Evolutionary conservation across 1,284 basidiomycete species (phyloP).

Genomic region (Sanguinoderma infundibulare): DNA sequence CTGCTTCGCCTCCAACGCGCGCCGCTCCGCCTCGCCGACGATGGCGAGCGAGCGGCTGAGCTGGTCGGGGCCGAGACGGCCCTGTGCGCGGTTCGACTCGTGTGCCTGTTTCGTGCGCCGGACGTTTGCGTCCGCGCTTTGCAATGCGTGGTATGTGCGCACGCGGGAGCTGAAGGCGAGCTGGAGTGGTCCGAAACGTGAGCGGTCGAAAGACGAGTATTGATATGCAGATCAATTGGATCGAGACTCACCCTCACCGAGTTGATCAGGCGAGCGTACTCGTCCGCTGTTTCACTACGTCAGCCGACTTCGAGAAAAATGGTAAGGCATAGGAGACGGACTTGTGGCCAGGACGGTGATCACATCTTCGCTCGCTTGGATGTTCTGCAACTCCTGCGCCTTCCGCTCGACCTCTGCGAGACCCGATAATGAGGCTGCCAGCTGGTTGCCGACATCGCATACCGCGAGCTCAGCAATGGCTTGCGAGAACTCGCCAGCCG

Average conservation of each 20-base stretch:
- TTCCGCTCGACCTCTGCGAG: constrained; percentile 77
- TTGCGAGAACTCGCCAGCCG: constrained; percentile 76
- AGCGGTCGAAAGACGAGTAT: not conserved
- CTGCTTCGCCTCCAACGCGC: constrained; percentile 77
- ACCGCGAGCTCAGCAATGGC: constrained; percentile 67
- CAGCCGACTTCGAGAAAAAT: not conserved
- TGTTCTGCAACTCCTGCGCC: constrained; percentile 71
- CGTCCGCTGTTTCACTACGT: constrained; percentile 64
- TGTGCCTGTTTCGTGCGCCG: constrained; percentile 74
- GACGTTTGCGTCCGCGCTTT: constrained; percentile 78
- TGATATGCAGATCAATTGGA: not conserved
- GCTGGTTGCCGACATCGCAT: constrained; percentile 77
- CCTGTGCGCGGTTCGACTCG: constrained; percentile 81
- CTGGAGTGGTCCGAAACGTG: constrained; percentile 41
- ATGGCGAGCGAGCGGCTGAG: constrained; percentile 72
- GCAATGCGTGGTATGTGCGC: constrained; percentile 83
- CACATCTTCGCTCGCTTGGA: constrained; percentile 81
- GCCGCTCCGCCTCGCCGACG: constrained; percentile 87
- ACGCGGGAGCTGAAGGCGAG: constrained; percentile 88
- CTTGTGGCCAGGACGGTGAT: constrained; percentile 78
- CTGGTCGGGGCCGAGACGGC: constrained; percentile 68
- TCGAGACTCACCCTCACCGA: constrained; percentile 77
- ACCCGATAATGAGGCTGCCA: constrained; percentile 69
- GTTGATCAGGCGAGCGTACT: constrained; percentile 90
- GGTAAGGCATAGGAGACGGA: constrained; percentile 32